These are phyloP conservation scores for Nissolia schottii DNA, from an alignment of 306 rosid species.

Conservation along the genomic window DNA sequence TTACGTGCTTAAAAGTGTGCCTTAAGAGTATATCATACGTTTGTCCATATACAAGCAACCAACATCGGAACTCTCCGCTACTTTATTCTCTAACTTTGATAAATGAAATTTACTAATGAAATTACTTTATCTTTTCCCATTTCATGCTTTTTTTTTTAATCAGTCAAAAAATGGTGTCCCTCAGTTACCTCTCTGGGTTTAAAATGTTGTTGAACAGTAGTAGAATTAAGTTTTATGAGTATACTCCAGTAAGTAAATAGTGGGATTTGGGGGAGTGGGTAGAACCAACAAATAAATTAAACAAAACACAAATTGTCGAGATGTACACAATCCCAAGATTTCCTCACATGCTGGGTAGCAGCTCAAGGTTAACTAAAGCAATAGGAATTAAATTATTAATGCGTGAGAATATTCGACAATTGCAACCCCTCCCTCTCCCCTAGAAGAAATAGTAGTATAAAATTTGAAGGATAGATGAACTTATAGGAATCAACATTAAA, in stretches of 20 bases:
- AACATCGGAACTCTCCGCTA: not conserved
- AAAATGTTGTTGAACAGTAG: not conserved
- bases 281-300: not conserved
- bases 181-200: not conserved
- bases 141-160: not conserved
- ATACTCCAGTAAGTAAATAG: not conserved
- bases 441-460: not conserved
- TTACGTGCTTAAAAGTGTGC: not conserved
- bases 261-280: not conserved
- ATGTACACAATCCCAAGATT: constrained; percentile 40
- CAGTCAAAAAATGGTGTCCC: not conserved
- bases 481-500: constrained; percentile 27
- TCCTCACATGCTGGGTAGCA: constrained; percentile 44
- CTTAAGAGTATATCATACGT: not conserved
- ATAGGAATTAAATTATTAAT: constrained; percentile 18
- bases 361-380: constrained; percentile 32
- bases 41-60: not conserved
- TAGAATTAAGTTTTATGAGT: not conserved
- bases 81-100: not conserved
- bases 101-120: not conserved
- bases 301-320: not conserved
- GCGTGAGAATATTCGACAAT: constrained; percentile 72
- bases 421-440: constrained; percentile 24
- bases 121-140: not conserved
- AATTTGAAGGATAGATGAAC: constrained; percentile 16